These are phyloP conservation scores for Nitzschia sp. DNA, from an alignment of 108 stramenopile species.

Conservation along the genomic window DNA sequence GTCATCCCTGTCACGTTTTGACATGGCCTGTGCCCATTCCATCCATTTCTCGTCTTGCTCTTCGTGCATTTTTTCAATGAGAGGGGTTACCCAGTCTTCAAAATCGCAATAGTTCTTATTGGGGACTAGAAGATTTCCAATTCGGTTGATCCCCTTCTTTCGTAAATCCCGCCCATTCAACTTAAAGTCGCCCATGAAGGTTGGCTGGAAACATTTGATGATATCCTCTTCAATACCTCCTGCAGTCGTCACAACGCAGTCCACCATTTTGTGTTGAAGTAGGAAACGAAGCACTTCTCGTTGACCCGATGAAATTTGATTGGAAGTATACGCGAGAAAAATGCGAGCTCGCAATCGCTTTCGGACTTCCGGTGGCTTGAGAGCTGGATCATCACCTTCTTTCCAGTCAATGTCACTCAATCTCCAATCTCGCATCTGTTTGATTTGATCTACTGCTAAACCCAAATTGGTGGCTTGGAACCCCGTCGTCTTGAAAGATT, in stretches of 20 bases:
- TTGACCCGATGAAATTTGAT: constrained; percentile 97
- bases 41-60: constrained; percentile 85
- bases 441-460: constrained; percentile 92
- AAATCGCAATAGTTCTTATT: constrained; percentile 99
- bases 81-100: constrained; percentile 96
- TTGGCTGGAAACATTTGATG: constrained; percentile 97
- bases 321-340: constrained; percentile 96
- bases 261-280: constrained; percentile 95
- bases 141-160: constrained; percentile 95
- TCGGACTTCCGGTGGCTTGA: constrained; percentile 55
- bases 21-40: constrained; percentile 44
- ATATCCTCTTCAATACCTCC: constrained; percentile 99
- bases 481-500: constrained; percentile 82
- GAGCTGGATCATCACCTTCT: constrained; percentile 82
- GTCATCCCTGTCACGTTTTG: constrained; percentile 25
- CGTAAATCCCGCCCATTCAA: constrained; percentile 86
- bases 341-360: constrained; percentile 86
- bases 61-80: constrained; percentile 94
- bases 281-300: constrained; percentile 96
- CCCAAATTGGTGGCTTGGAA: constrained; percentile 97
- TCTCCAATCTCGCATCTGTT: constrained; percentile 94
- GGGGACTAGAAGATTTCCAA: constrained; percentile 96
- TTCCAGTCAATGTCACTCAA: constrained; percentile 79
- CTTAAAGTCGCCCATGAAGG: constrained; percentile 95
- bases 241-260: constrained; percentile 95